These are phyloP conservation scores for Hypoxylon rubiginosum DNA, from an alignment of 2,329 filamentous ascomycete species.

Conservation along the genomic window DNA sequence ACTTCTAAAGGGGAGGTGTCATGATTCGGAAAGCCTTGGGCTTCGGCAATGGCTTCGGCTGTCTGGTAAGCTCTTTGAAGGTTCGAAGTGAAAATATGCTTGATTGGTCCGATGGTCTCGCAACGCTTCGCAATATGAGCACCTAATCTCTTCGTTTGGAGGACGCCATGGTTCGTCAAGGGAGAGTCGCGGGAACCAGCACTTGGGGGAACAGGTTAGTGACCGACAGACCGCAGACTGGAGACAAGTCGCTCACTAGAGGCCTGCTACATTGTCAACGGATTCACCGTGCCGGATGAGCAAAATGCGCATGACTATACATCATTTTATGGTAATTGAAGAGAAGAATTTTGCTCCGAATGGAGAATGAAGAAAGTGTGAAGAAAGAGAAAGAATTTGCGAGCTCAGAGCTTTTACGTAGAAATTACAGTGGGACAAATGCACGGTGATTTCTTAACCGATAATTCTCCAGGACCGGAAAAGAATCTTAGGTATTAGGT, in stretches of 20 bases:
- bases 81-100: constrained; percentile 82
- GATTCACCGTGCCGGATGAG: constrained; percentile 91
- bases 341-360: not conserved
- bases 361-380: not conserved
- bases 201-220: constrained; percentile 59
- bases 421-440: not conserved
- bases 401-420: constrained; percentile 11
- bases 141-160: constrained; percentile 82
- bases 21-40: constrained; percentile 57
- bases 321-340: constrained; percentile 39
- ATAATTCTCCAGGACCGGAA: not conserved
- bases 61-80: constrained; percentile 81
- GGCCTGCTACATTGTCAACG: constrained; percentile 85
- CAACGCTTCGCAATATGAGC: constrained; percentile 65
- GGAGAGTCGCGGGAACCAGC: constrained; percentile 85
- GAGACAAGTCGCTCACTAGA: constrained; percentile 69
- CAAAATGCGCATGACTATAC: constrained; percentile 67
- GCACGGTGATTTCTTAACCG: not conserved
- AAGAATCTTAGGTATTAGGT: no score
- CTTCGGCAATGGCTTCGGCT: constrained; percentile 73
- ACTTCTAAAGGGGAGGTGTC: constrained; percentile 49
- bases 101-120: constrained; percentile 56
- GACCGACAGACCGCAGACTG: constrained; percentile 15
- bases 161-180: constrained; percentile 83
- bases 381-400: constrained; percentile 13